Conservation (phyloP, 1,284 basidiomycete genomes). For the Hortiboletus rubellus region DNA sequence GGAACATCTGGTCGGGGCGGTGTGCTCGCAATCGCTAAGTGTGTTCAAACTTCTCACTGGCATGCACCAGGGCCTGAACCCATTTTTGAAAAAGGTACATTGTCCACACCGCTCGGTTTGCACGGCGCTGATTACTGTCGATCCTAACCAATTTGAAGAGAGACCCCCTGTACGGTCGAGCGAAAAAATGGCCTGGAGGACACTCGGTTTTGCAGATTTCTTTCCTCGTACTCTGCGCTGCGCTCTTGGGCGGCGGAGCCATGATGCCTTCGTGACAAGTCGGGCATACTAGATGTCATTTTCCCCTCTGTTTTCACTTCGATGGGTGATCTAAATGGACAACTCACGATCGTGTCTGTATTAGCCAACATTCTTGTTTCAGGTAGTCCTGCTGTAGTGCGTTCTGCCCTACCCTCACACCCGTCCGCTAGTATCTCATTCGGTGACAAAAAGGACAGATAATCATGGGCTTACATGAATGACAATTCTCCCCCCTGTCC, state of each 20-base stretch:
- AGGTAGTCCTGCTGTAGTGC: neutral
- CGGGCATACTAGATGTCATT: neutral
- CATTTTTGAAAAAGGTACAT: conserved; percentile 70
- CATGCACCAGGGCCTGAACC: conserved; percentile 55
- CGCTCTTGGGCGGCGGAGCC: conserved; percentile 25
- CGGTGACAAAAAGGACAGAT: neutral
- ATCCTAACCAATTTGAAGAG: conserved; percentile 78
- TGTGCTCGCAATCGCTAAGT: conserved; percentile 79
- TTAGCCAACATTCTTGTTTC: neutral
- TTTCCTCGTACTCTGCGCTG: conserved; percentile 14
- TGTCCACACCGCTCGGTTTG: neutral
- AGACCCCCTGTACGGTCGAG: conserved; percentile 95
- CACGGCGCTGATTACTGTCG: conserved; percentile 7
- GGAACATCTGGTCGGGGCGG: conserved; percentile 89
- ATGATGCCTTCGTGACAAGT: conserved; percentile 23
- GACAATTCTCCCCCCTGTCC: neutral
- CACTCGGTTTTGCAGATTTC: conserved; percentile 14
- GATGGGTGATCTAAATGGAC: conserved; percentile 3
- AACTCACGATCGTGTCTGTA: neutral
- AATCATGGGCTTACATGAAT: neutral
- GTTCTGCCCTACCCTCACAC: neutral
- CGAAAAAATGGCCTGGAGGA: conserved; percentile 82
- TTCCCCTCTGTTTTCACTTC: neutral
- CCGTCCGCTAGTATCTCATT: neutral
- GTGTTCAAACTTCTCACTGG: conserved; percentile 57